phyloP scores from a whole-genome alignment of 73 alveolate genomes.

The Diophrys appendiculata region DNA sequence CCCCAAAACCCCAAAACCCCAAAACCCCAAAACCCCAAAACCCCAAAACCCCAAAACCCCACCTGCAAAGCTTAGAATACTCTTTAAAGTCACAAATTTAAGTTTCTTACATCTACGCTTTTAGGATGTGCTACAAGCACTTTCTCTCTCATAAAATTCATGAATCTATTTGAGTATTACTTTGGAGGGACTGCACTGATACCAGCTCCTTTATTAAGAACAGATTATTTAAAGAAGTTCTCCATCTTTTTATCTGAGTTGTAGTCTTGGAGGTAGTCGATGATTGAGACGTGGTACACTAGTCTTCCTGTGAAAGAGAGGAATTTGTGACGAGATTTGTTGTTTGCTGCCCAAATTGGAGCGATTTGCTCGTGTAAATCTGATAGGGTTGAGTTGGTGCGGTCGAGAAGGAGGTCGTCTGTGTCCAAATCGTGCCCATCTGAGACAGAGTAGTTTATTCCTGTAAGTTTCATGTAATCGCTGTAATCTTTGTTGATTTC shows the following conservation, averaged over 20 bases:
- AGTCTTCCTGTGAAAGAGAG: conserved; percentile 53
- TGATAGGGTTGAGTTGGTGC: background rate
- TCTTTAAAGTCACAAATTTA: no score
- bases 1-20: conserved; percentile 10
- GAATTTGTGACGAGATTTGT: conserved; percentile 42
- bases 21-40: no score
- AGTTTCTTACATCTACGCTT: no score
- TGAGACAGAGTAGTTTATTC: background rate
- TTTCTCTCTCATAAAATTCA: conserved; percentile 50
- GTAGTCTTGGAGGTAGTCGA: conserved; percentile 87
- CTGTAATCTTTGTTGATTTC: conserved; percentile 41
- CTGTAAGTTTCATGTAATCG: background rate
- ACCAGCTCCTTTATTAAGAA: conserved; percentile 65
- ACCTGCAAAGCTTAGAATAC: no score
- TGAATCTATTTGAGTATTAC: conserved; percentile 49
- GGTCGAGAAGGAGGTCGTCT: no score
- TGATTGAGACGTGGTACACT: conserved; percentile 83
- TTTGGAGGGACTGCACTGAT: conserved; percentile 74
- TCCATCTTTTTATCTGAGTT: conserved; percentile 75
- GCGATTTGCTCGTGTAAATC: background rate
- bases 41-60: no score
- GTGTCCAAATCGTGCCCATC: background rate
- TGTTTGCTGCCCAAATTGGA: background rate
- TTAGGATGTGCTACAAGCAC: conserved; percentile 23
- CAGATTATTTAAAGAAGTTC: conserved; percentile 57